Evolutionary conservation across 2,329 filamentous ascomycete species (phyloP), one percentile per base, ranked within the genome.

Genomic region (Talaromyces albobiverticillius): DNA sequence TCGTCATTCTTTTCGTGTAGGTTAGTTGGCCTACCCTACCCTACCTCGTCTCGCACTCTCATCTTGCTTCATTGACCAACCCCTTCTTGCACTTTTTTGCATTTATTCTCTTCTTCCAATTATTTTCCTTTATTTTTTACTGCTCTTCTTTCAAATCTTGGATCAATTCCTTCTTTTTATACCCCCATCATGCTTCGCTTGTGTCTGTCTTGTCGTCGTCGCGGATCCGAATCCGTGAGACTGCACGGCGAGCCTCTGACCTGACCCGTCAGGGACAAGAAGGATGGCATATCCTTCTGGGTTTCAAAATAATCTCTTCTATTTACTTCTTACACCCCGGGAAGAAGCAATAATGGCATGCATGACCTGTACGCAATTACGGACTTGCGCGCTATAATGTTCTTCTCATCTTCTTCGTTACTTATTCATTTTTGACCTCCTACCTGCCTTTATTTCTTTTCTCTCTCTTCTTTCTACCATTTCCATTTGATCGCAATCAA

Each of bases 21-120:
- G 50, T 52, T 46, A 31, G 70, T 70, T 73, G 62, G 70, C 70
- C 69, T 70, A 58, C 62, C 64, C 67, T 64, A 58, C 53, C 59
- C 26, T 29, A 29, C 26, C 5, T 10, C 5, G 5, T 29, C 26
- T 29, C 26, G 10, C 26, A 29, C 26, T 29, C 26, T 29, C 26
- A 29, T 29, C 26, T 5, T 29, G 5, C 26, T 29, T 6, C 10
- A 5, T 29, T 29, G 26, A 29, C 10, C 26, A 10, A 29, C 5
- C 10, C 26, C 26, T 6, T 6, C 10, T 5, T 10, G 5, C 26
- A 29, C 26, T 10, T 6, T 10, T 29, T 29, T 10, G 10, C 5
- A 29, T 10, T 64, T 56, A 56, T 41, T 60, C 57, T 46, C 57
- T 52, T 58, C n/a, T n/a, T n/a, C n/a, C n/a, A n/a, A n/a, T 29